Conservation (phyloP, 164 flowering plant genomes). For the Macadamia tetraphylla region DNA sequence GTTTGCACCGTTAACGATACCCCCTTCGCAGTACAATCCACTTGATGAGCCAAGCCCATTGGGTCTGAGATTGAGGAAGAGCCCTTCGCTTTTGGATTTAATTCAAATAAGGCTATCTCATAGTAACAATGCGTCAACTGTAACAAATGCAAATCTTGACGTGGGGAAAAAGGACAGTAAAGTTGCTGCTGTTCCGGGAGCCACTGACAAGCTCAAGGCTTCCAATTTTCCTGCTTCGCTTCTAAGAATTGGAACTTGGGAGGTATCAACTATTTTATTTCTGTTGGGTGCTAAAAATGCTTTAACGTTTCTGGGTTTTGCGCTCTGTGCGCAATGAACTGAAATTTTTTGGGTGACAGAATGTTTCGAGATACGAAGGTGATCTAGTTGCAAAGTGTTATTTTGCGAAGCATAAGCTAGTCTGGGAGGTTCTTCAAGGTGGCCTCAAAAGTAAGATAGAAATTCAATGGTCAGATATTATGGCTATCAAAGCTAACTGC, state of each 20-base stretch:
- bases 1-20: slow-evolving; percentile 10
- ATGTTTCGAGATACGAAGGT: slow-evolving; percentile 71
- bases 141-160: slow-evolving; percentile 14
- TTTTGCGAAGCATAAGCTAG: slow-evolving; percentile 86
- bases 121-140: slow-evolving; percentile 21
- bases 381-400: slow-evolving; percentile 89
- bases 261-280: slow-evolving; percentile 26
- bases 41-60: slow-evolving; percentile 83
- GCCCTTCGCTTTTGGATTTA: slow-evolving; percentile 74
- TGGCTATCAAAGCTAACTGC: slow-evolving; percentile 63
- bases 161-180: slow-evolving; percentile 38
- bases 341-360: slow-evolving; percentile 34
- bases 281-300: background rate
- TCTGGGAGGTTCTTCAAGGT: slow-evolving; percentile 90
- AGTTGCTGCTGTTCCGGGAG: slow-evolving; percentile 16
- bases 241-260: slow-evolving; percentile 68
- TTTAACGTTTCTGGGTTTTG: background rate
- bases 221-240: slow-evolving; percentile 74
- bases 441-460: slow-evolving; percentile 88
- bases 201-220: slow-evolving; percentile 71
- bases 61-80: slow-evolving; percentile 72
- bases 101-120: slow-evolving; percentile 73
- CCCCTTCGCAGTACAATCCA: slow-evolving; percentile 53
- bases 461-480: slow-evolving; percentile 86
- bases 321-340: background rate